Base-by-base conservation (phyloP, 805 yeast genomes). In the Metschnikowia proteae region DNA sequence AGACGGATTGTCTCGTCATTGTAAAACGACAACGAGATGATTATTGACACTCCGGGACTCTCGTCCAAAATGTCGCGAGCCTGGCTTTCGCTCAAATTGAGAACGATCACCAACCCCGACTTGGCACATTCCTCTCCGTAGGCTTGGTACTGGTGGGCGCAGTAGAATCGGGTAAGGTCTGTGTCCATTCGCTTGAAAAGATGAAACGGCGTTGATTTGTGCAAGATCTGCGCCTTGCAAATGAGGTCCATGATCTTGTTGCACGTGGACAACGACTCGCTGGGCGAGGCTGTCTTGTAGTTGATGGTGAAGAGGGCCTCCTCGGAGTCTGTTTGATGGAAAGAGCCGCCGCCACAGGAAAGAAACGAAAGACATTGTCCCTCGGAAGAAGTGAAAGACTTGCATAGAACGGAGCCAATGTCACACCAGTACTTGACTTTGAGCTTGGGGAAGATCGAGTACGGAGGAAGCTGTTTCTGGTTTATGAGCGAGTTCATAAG, bases 401-500 rank as follows among this genome's bases (percentile, higher is more conserved):
- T 71, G 4, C 81, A 79, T 22, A 75, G 64, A 2, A 85, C 70
- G 30, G 81, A 78, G 31, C 76, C 74, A 6, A 90, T 80, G 9
- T 75, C 72, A 27, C 84, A 76, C 87, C 94, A 88, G 3, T 78
- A 75, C 9, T 71, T 73, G 5, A 91, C 96, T 51, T 69, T 71
- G 72, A 92, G 73, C 27, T 72, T 70, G 0, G 97, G 97, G 13
- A 90, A 67, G 28, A 50, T 54, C 0, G 65, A 58, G 35, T 78
- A 73, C 3, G 60, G 55, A 49, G 78, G 67, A 37, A 92, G 73
- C 0, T 96, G 94, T 25, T 83, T 84, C 58, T 88, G 95, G 62
- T 92, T 92, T 29, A 87, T 81, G 61, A 92, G 73, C 0, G 97
- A 88, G 60, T 91, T 96, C 96, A 91, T 88, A 50, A 92, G 68